Evolutionary conservation across 768 basidiomycete genomes (phyloP).

Genomic region (Roridomyces roridus): DNA sequence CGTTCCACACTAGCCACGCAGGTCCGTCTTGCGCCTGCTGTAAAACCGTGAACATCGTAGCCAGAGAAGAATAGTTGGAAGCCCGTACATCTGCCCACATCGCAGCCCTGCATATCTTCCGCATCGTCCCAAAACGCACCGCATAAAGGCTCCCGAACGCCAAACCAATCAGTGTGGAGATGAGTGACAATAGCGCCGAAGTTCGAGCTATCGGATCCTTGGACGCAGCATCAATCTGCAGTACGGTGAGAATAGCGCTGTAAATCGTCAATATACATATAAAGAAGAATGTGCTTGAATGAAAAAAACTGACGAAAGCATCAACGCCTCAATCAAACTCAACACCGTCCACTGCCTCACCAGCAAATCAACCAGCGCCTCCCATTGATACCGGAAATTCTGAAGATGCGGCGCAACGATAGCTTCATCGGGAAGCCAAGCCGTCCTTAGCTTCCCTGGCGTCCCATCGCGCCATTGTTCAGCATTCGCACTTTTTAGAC

Average conservation of each 20-base stretch:
- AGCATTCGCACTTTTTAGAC: too few species aligned
- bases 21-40: too few species aligned
- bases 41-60: too few species aligned
- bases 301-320: background rate
- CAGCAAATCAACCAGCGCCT: too few species aligned
- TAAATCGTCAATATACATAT: background rate
- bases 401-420: too few species aligned
- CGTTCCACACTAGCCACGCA: too few species aligned
- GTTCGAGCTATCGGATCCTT: conserved; percentile 57
- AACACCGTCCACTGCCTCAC: too few species aligned
- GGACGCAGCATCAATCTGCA: conserved; percentile 35
- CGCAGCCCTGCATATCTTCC: conserved; percentile 61
- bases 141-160: conserved; percentile 65
- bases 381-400: too few species aligned
- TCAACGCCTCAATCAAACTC: conserved; percentile 58
- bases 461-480: background rate
- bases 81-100: conserved; percentile 62
- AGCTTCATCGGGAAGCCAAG: too few species aligned
- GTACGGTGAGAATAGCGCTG: background rate
- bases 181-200: conserved; percentile 55
- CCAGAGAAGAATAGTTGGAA: too few species aligned
- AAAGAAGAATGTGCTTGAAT: background rate
- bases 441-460: background rate
- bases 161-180: conserved; percentile 61
- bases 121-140: conserved; percentile 65